phyloP scores from a whole-genome alignment of 371 early-diverging fungal genomes.

The Rhizopus sp. region DNA sequence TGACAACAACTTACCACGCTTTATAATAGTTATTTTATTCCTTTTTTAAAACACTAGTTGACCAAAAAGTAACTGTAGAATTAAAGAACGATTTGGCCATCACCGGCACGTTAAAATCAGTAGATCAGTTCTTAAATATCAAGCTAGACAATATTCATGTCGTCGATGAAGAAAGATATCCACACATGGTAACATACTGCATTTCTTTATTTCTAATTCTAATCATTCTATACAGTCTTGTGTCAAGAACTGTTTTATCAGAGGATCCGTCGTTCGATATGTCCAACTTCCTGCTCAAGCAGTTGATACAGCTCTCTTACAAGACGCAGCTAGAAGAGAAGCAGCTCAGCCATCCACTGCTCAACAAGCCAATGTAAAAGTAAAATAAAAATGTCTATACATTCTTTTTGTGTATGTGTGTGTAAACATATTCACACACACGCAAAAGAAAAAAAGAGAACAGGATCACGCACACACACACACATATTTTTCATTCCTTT shows the following conservation, averaged over 20 bases:
- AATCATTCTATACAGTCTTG: constrained; percentile 60
- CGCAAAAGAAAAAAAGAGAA: not conserved
- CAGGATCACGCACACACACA: not conserved
- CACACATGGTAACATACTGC: constrained; percentile 85
- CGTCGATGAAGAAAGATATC: constrained; percentile 86
- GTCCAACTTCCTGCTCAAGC: constrained; percentile 88
- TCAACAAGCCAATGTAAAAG: constrained; percentile 52
- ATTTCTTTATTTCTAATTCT: not conserved
- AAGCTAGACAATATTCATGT: constrained; percentile 93
- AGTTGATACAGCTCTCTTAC: constrained; percentile 92
- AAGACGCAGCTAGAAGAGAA: constrained; percentile 94
- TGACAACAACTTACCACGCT: constrained; percentile 22
- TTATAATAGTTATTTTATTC: constrained; percentile 94
- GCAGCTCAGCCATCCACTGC: constrained; percentile 66
- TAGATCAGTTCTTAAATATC: constrained; percentile 99
- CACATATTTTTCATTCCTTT: constrained; percentile 7
- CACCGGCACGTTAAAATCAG: constrained; percentile 90
- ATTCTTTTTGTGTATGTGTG: not conserved
- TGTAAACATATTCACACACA: not conserved
- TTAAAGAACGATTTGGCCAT: constrained; percentile 97
- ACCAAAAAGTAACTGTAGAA: constrained; percentile 94
- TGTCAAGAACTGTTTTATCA: constrained; percentile 96
- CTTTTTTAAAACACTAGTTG: constrained; percentile 98
- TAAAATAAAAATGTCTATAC: constrained; percentile 37
- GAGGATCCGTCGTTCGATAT: constrained; percentile 98